These are phyloP conservation scores for Dentipellis sp. DNA, from an alignment of 768 basidiomycete species.

Conservation along the genomic window DNA sequence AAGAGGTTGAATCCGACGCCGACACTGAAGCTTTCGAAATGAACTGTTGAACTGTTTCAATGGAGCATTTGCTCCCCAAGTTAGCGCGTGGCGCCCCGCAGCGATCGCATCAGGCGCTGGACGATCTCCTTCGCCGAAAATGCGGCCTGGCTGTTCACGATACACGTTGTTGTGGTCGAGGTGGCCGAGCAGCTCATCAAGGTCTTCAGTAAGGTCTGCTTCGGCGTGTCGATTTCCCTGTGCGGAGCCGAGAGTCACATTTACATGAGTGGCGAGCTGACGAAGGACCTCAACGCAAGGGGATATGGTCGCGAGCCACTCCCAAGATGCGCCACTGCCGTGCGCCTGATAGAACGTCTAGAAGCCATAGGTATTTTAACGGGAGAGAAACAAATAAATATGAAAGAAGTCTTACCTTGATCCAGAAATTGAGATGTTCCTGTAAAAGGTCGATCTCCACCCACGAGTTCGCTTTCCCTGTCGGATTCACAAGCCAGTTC, in stretches of 20 bases:
- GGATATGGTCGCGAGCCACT: conserved; percentile 23
- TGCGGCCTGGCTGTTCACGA: neutral
- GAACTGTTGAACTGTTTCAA: neutral
- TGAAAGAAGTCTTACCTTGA: conserved; percentile 16
- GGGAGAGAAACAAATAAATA: neutral
- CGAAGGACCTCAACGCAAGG: conserved; percentile 23
- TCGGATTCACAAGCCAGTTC: conserved; percentile 26
- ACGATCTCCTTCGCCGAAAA: neutral
- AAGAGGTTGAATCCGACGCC: neutral
- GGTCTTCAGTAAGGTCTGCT: conserved; percentile 22
- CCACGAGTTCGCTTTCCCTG: conserved; percentile 16
- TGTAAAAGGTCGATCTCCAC: conserved; percentile 25
- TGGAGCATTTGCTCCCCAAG: neutral
- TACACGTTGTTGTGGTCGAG: conserved; percentile 1
- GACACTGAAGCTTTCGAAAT: neutral
- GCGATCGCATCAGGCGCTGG: neutral
- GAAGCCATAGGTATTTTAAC: too few species aligned
- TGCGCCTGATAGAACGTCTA: conserved; percentile 23
- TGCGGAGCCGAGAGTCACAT: conserved; percentile 17
- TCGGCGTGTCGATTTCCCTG: conserved; percentile 24
- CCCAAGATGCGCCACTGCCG: conserved; percentile 25
- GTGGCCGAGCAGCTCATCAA: conserved; percentile 10
- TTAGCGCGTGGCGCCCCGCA: neutral
- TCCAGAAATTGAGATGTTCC: conserved; percentile 26
- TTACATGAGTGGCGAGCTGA: conserved; percentile 17